Percentiles rank a stretch among this genome's conserved stretches.
Evolutionary conservation across 305 asterid species (phyloP).

Genomic region (Rubia tinctorum): DNA sequence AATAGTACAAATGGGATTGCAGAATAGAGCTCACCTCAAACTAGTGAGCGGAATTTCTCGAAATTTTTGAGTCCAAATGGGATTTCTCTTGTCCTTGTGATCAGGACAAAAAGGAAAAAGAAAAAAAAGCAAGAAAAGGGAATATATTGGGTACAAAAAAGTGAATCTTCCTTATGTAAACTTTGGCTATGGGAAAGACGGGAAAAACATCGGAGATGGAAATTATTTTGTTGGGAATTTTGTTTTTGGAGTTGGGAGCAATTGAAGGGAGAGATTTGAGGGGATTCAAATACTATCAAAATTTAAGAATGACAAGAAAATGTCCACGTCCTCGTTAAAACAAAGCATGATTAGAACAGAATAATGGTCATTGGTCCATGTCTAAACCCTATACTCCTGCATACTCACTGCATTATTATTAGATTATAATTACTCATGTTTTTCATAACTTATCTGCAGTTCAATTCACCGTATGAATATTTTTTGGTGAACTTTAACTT

Average conservation of each 20-base stretch:
- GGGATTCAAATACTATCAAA: background rate
- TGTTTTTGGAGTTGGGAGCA: background rate
- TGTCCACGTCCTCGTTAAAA: background rate
- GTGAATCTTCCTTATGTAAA: background rate
- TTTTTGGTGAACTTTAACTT: no score
- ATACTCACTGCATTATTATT: no score
- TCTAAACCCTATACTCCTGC: no score
- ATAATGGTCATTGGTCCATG: background rate
- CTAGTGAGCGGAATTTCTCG: conserved; percentile 2
- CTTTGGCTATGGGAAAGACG: background rate
- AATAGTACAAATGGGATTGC: background rate
- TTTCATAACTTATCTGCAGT: no score
- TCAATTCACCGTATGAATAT: no score
- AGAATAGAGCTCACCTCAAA: conserved; percentile 12
- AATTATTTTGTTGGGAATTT: background rate
- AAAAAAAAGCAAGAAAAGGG: background rate
- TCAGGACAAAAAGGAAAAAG: background rate
- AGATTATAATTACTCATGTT: no score
- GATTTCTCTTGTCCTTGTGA: background rate
- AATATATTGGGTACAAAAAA: conserved; percentile 15
- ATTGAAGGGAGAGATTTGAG: background rate
- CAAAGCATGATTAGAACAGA: background rate
- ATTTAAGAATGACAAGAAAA: background rate
- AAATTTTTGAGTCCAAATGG: background rate
- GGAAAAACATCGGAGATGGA: background rate